Evolutionary conservation across 2,329 filamentous ascomycete genomes (phyloP).

Genomic region (Xylaria multiplex): DNA sequence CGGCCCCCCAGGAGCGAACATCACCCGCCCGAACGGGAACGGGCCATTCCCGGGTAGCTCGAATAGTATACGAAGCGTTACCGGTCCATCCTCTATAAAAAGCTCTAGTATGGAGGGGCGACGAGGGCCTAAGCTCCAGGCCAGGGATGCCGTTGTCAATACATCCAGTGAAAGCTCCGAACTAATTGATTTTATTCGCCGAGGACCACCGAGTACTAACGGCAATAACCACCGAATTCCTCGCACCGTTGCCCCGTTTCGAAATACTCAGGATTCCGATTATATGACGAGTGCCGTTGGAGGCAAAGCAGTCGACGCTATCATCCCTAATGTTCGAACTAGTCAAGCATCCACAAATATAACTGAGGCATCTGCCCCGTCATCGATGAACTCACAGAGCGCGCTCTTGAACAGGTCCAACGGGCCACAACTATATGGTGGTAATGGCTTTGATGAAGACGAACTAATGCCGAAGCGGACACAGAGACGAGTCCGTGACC

Average conservation of each 20-base stretch:
- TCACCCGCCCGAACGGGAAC: conserved; percentile 38
- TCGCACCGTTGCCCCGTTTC: conserved; percentile 84
- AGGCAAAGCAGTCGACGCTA: conserved; percentile 67
- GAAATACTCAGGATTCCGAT: conserved; percentile 86
- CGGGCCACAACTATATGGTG: conserved; percentile 50
- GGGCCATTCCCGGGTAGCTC: conserved; percentile 44
- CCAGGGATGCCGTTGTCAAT: conserved; percentile 75
- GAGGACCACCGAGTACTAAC: conserved; percentile 74
- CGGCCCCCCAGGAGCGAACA: conserved; percentile 67
- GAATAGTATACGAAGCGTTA: conserved; percentile 47
- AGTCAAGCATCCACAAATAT: conserved; percentile 66
- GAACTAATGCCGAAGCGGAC: conserved; percentile 75
- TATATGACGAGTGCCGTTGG: conserved; percentile 68
- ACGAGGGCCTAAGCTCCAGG: conserved; percentile 66
- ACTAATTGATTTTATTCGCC: conserved; percentile 93
- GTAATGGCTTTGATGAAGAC: conserved; percentile 59
- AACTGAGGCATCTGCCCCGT: conserved; percentile 69
- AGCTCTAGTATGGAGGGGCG: conserved; percentile 53
- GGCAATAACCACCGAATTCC: conserved; percentile 77
- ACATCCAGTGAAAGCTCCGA: conserved; percentile 78
- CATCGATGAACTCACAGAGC: conserved; percentile 79
- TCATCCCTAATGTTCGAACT: conserved; percentile 64
- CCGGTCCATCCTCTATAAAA: conserved; percentile 47
- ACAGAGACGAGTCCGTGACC: conserved; percentile 82
- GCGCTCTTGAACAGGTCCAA: conserved; percentile 66